A percentile compares a stretch with the other conserved stretches of the same genome.
Conservation (phyloP, 1,284 basidiomycete species). For the Trametes hirsuta region DNA sequence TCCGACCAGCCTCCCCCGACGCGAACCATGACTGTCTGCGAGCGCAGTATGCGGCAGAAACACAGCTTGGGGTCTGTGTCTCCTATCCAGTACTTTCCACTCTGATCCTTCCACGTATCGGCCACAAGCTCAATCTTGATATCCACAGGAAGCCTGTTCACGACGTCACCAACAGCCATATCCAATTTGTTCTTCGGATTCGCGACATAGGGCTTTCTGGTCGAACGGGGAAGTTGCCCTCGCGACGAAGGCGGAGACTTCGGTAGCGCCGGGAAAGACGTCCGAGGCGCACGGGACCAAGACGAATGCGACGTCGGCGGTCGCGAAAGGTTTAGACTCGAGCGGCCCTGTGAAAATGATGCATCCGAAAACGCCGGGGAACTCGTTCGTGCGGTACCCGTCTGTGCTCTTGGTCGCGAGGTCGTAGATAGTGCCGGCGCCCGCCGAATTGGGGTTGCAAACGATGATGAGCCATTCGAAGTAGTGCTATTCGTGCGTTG, state of each 20-base stretch:
- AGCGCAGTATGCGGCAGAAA: conserved; percentile 91
- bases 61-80: conserved; percentile 85
- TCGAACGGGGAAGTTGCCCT: conserved; percentile 39
- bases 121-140: conserved; percentile 84
- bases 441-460: conserved; percentile 37
- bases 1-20: conserved; percentile 96
- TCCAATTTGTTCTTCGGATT: conserved; percentile 90
- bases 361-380: conserved; percentile 66
- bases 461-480: conserved; percentile 36
- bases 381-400: conserved; percentile 42
- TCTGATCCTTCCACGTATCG: conserved; percentile 88
- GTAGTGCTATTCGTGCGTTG: conserved; percentile 73
- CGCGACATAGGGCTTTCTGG: conserved; percentile 75
- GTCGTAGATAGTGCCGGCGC: conserved; percentile 33
- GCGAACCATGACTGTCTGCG: conserved; percentile 93
- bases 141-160: conserved; percentile 86
- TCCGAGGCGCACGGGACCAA: conserved; percentile 71
- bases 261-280: conserved; percentile 50
- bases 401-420: conserved; percentile 46
- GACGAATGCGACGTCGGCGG: conserved; percentile 50
- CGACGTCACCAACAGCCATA: conserved; percentile 87
- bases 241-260: conserved; percentile 47
- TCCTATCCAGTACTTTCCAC: conserved; percentile 95
- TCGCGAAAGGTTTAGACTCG: conserved; percentile 34
- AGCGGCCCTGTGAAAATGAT: conserved; percentile 33